Evolutionary conservation across 371 early-diverging fungal genomes (phyloP).

Genomic region (Mortierella sp.): DNA sequence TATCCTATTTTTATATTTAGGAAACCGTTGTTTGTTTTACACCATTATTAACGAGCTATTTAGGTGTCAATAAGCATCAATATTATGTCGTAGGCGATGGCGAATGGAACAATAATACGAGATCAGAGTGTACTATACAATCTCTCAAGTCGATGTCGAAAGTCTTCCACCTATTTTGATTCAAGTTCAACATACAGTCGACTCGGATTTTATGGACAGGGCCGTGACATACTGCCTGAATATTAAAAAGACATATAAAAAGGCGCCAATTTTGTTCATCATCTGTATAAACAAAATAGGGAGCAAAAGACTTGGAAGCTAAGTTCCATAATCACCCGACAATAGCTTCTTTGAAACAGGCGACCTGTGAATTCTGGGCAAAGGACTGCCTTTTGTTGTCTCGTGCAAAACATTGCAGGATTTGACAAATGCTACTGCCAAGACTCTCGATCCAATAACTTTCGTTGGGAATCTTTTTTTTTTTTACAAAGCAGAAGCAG

Average conservation of each 20-base stretch:
- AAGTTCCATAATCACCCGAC: not conserved
- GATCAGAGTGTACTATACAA: too few species aligned
- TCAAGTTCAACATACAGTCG: not conserved
- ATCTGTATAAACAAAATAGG: not conserved
- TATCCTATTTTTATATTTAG: too few species aligned
- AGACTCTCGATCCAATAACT: not conserved
- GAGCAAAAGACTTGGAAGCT: not conserved
- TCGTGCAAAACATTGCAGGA: not conserved
- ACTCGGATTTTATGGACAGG: not conserved
- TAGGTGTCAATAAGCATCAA: too few species aligned
- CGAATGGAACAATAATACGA: too few species aligned
- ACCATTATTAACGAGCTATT: too few species aligned
- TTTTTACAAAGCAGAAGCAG: not conserved
- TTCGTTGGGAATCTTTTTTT: not conserved
- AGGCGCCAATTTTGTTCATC: not conserved
- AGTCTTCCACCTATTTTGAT: too few species aligned
- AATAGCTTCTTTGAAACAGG: not conserved
- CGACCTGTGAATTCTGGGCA: not conserved
- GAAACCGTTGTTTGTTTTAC: too few species aligned
- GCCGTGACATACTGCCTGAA: not conserved
- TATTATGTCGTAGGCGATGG: too few species aligned
- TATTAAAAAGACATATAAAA: not conserved
- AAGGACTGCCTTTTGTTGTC: not conserved
- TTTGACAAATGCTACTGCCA: not conserved
- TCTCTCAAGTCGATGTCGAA: too few species aligned